Conservation (phyloP, 1,284 basidiomycete species). For the Leucoagaricus sp. region DNA sequence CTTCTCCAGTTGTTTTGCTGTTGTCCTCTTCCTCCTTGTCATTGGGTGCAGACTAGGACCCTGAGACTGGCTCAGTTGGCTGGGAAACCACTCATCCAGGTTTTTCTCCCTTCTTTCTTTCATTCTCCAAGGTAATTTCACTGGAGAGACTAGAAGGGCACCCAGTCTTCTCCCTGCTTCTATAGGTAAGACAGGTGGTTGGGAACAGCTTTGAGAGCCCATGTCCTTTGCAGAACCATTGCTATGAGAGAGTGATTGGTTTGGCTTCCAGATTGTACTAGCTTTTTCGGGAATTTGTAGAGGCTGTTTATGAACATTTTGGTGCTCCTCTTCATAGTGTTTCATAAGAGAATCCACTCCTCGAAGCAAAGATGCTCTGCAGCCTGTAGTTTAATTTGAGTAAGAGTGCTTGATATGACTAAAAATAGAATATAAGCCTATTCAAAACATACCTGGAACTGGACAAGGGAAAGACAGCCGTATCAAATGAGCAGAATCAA, state of each 20-base stretch:
- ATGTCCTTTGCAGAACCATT: neutral
- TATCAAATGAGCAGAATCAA: constrained; percentile 24
- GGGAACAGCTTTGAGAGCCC: neutral
- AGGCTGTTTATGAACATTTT: neutral
- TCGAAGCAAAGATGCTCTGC: constrained; percentile 1
- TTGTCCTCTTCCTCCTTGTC: constrained; percentile 8
- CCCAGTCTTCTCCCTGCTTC: neutral
- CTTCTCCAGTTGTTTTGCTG: constrained; percentile 18
- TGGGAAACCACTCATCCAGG: neutral
- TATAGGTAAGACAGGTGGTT: neutral
- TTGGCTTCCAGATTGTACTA: constrained; percentile 2
- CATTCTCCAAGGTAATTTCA: neutral
- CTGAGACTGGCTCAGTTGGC: constrained; percentile 6
- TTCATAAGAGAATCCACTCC: constrained; percentile 10
- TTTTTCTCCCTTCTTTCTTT: constrained; percentile 7
- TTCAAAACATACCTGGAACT: constrained; percentile 19
- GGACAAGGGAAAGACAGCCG: constrained; percentile 22
- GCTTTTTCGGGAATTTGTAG: neutral
- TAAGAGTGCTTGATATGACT: neutral
- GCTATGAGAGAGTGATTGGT: too few species aligned
- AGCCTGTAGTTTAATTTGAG: neutral
- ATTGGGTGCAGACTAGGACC: neutral
- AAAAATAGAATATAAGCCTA: neutral
- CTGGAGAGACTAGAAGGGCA: neutral
- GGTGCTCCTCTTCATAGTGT: constrained; percentile 14